phyloP scores from a whole-genome alignment of 768 basidiomycete genomes.

The Glaciozyma antarctica region DNA sequence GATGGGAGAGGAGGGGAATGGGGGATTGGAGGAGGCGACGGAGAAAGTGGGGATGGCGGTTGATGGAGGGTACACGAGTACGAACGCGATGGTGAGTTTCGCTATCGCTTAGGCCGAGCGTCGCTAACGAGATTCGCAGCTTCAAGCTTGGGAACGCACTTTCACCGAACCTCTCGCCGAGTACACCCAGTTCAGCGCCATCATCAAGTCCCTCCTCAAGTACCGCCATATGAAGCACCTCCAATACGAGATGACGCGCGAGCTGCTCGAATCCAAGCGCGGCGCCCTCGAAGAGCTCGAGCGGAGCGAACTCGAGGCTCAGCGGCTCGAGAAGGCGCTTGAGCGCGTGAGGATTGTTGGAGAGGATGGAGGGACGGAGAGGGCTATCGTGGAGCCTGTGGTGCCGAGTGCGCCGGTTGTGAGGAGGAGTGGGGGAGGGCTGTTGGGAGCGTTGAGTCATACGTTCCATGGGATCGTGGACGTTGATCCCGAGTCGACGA shows the following conservation, averaged over 20 bases:
- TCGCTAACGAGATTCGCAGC: conserved; percentile 43
- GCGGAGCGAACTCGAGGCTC: conserved; percentile 82
- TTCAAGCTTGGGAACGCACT: conserved; percentile 86
- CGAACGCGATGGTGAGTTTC: conserved; percentile 65
- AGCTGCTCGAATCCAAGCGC: conserved; percentile 68
- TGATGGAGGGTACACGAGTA: conserved; percentile 86
- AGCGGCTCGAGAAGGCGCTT: conserved; percentile 77
- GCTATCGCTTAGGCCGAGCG: neutral
- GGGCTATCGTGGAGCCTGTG: conserved; percentile 10
- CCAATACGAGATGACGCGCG: conserved; percentile 95
- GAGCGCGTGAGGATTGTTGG: conserved; percentile 38
- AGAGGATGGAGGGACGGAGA: conserved; percentile 25
- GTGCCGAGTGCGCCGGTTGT: neutral
- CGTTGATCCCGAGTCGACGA: conserved; percentile 89
- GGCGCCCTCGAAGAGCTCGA: conserved; percentile 81
- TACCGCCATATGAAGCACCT: conserved; percentile 98
- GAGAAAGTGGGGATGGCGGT: conserved; percentile 97
- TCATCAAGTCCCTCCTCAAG: conserved; percentile 85
- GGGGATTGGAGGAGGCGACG: conserved; percentile 62
- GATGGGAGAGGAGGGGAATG: conserved; percentile 61
- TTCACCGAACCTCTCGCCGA: conserved; percentile 95
- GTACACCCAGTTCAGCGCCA: conserved; percentile 84
- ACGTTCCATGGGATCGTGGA: conserved; percentile 98
- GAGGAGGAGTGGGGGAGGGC: conserved; percentile 44
- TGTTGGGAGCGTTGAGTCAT: conserved; percentile 84